Evolutionary conservation across 1,139 yeast species (phyloP).

Genomic region (Geotrichum cucujoidarum): DNA sequence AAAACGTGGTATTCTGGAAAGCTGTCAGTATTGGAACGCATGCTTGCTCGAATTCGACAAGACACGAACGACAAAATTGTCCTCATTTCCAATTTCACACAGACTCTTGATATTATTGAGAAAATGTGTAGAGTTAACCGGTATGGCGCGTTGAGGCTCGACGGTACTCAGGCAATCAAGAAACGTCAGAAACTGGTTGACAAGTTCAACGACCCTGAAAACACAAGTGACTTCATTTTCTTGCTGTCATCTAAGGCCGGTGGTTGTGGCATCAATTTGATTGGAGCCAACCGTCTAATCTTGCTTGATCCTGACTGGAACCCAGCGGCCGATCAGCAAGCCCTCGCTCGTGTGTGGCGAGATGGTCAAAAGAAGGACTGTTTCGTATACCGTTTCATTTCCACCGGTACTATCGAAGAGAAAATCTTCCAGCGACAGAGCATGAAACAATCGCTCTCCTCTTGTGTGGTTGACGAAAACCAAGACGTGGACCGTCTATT

Average conservation of each 20-base stretch:
- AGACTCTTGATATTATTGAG: conserved; percentile 86
- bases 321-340: conserved; percentile 98
- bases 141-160: conserved; percentile 79
- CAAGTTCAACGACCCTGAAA: conserved; percentile 82
- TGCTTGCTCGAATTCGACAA: conserved; percentile 64
- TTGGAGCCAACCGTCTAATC: conserved; percentile 89
- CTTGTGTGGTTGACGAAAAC: conserved; percentile 95
- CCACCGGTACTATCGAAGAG: conserved; percentile 94
- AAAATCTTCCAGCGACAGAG: conserved; percentile 94
- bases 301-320: conserved; percentile 98
- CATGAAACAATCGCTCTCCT: conserved; percentile 88
- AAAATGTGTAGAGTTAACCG: conserved; percentile 68
- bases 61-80: conserved; percentile 95
- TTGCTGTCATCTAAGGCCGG: conserved; percentile 94
- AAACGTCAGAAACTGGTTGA: conserved; percentile 93
- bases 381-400: conserved; percentile 85
- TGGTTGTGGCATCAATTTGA: conserved; percentile 95
- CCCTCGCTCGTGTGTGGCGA: conserved; percentile 97
- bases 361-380: conserved; percentile 98
- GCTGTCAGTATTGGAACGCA: conserved; percentile 56
- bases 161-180: conserved; percentile 87
- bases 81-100: conserved; percentile 88
- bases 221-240: conserved; percentile 73
- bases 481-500: conserved; percentile 92
- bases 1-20: conserved; percentile 55